Conservation (phyloP, 352 stramenopile genomes). For the Phytophthora meadii region DNA sequence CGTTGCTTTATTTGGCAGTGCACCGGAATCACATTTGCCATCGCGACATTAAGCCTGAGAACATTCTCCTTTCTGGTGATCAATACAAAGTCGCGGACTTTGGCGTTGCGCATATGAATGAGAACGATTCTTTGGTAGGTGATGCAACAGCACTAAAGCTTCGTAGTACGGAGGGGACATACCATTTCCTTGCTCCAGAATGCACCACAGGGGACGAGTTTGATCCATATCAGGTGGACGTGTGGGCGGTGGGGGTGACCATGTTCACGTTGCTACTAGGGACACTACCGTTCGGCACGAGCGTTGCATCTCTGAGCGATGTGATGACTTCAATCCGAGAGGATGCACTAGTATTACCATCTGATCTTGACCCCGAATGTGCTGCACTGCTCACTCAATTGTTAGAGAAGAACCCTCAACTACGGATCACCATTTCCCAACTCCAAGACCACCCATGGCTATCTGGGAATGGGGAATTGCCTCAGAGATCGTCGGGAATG, state of each 20-base stretch:
- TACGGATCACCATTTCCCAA: slow-evolving; percentile 60
- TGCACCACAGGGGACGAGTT: slow-evolving; percentile 80
- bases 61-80: slow-evolving; percentile 69
- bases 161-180: slow-evolving; percentile 87
- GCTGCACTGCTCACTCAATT: slow-evolving; percentile 50
- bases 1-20: slow-evolving; percentile 39
- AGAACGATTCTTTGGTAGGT: slow-evolving; percentile 37
- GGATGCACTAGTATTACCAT: slow-evolving; percentile 52
- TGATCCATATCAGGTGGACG: slow-evolving; percentile 80
- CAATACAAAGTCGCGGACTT: slow-evolving; percentile 86
- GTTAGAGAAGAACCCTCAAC: slow-evolving; percentile 64
- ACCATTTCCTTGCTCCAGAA: slow-evolving; percentile 87
- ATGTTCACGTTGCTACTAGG: slow-evolving; percentile 78
- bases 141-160: slow-evolving; percentile 29
- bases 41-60: slow-evolving; percentile 86
- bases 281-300: slow-evolving; percentile 72
- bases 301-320: slow-evolving; percentile 56
- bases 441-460: slow-evolving; percentile 70
- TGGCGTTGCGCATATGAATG: slow-evolving; percentile 74
- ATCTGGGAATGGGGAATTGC: background rate
- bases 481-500: background rate
- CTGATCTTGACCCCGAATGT: slow-evolving; percentile 51
- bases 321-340: slow-evolving; percentile 81
- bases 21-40: slow-evolving; percentile 86
- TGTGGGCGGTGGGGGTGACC: slow-evolving; percentile 86